These are phyloP conservation scores for Aquilaria sinensis DNA, from an alignment of 345 rosid species.

Conservation along the genomic window DNA sequence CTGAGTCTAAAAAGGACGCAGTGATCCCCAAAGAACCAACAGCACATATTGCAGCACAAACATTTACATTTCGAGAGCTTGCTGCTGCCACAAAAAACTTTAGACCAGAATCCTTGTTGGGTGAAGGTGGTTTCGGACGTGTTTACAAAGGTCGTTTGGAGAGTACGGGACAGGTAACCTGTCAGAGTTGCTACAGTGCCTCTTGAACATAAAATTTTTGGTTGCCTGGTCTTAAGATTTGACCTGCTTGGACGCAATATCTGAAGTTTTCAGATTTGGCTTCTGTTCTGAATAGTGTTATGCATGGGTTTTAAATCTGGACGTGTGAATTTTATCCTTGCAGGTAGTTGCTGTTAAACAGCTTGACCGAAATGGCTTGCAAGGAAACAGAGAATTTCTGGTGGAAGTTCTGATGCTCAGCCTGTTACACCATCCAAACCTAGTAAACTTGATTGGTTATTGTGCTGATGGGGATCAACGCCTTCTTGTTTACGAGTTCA, in stretches of 20 bases:
- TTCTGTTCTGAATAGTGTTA: too few species aligned
- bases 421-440: conserved; percentile 90
- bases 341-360: conserved; percentile 97
- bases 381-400: conserved; percentile 97
- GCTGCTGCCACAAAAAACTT: conserved; percentile 85
- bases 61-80: conserved; percentile 87
- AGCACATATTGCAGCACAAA: conserved; percentile 81
- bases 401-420: conserved; percentile 99
- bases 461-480: conserved; percentile 99
- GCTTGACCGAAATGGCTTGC: conserved; percentile 91
- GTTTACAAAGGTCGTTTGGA: conserved; percentile 92
- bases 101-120: conserved; percentile 69
- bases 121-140: conserved; percentile 97
- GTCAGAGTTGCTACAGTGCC: neutral
- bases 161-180: conserved; percentile 78
- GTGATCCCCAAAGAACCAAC: conserved; percentile 64
- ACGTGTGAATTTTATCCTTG: conserved; percentile 14
- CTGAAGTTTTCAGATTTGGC: too few species aligned
- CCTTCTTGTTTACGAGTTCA: conserved; percentile 92
- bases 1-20: conserved; percentile 72
- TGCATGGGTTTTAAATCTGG: neutral
- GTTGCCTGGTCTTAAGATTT: neutral
- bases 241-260: too few species aligned
- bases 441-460: conserved; percentile 92
- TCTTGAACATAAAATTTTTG: neutral